Conservation (phyloP, 495 filamentous ascomycete genomes). For the Podospora bellae-mahoneyi region DNA sequence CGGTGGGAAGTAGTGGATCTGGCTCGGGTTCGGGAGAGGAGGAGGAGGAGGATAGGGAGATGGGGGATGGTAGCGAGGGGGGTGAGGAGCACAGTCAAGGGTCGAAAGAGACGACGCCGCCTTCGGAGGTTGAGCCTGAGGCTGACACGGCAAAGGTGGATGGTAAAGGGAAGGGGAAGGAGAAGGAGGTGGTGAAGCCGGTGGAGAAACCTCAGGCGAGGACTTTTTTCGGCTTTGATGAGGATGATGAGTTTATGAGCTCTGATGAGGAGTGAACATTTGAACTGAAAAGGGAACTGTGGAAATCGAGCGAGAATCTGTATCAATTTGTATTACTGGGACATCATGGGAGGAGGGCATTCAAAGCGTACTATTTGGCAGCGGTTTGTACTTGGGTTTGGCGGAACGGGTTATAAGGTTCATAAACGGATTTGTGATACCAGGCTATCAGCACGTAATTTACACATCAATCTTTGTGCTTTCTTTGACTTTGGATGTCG, state of each 20-base stretch:
- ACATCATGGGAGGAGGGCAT: background rate
- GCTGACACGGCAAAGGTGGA: constrained; percentile 9
- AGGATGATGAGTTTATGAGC: constrained; percentile 88
- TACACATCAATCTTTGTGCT: no score
- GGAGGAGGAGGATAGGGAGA: constrained; percentile 29
- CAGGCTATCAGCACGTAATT: background rate
- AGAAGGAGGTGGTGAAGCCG: constrained; percentile 37
- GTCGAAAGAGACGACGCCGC: constrained; percentile 36
- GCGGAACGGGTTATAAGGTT: background rate
- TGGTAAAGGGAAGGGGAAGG: constrained; percentile 30
- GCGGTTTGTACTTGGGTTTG: background rate
- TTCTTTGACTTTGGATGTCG: no score
- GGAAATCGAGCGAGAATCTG: background rate
- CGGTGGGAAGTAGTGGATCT: constrained; percentile 29
- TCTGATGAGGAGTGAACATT: constrained; percentile 63
- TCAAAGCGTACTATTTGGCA: background rate
- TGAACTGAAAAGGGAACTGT: constrained; percentile 30
- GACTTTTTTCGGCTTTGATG: constrained; percentile 81
- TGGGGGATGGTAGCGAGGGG: constrained; percentile 36
- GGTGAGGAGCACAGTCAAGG: constrained; percentile 37
- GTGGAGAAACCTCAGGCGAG: constrained; percentile 26
- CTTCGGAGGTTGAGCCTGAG: constrained; percentile 31
- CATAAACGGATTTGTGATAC: background rate
- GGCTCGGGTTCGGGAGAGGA: constrained; percentile 31
- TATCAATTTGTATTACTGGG: background rate